phyloP scores from a whole-genome alignment of 495 filamentous ascomycete species.

The Tuber microsphaerosporum region DNA sequence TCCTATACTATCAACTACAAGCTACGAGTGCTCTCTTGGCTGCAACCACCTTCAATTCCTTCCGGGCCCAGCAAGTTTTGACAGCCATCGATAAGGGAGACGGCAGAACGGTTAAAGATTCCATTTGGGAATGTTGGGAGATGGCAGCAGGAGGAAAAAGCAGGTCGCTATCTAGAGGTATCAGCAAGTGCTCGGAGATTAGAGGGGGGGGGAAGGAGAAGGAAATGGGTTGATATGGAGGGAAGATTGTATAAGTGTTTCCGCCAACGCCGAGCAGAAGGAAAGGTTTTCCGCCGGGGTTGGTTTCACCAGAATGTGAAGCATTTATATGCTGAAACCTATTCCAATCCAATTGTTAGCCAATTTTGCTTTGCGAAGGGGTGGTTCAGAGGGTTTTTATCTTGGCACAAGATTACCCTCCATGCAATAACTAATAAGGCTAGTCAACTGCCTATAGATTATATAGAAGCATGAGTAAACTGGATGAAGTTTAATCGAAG shows the following conservation, averaged over 20 bases:
- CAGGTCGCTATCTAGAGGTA: neutral
- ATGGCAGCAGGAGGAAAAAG: neutral
- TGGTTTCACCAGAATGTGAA: neutral
- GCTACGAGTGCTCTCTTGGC: neutral
- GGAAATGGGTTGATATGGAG: constrained; percentile 6
- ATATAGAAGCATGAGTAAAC: neutral
- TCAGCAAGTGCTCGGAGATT: neutral
- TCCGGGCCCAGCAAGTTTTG: neutral
- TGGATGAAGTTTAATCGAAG: constrained; percentile 7
- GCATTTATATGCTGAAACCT: neutral
- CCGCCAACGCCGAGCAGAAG: neutral
- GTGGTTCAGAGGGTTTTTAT: neutral
- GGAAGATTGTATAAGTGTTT: neutral
- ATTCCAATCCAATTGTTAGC: neutral
- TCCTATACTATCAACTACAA: neutral
- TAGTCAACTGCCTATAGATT: neutral
- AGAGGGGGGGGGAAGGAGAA: neutral
- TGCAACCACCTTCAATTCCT: neutral
- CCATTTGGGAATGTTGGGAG: neutral
- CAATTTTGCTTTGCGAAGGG: neutral
- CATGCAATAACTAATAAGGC: neutral
- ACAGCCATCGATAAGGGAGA: neutral
- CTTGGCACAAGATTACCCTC: neutral
- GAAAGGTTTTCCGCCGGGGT: neutral
- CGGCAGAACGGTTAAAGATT: neutral